Base-by-base conservation (phyloP, 164 flowering plant genomes). In the Magnolia officinalis region DNA sequence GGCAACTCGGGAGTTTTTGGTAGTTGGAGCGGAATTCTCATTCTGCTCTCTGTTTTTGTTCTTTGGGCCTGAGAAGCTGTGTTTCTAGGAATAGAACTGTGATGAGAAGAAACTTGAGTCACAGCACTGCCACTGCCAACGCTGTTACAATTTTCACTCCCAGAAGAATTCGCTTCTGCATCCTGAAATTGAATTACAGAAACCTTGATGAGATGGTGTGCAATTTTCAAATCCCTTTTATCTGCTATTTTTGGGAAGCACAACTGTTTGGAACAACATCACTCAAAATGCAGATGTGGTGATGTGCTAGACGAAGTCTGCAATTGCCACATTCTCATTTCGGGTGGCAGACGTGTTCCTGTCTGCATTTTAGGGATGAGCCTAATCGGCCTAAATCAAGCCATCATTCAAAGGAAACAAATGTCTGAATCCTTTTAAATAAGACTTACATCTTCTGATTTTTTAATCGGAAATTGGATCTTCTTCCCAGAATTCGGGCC, bases 1-100 rank as follows among this genome's bases (percentile, higher is more conserved):
- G 79, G 65, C 21, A 81, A 81, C 71, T 88, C 95, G 24, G 97
- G 94, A 37, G 93, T 87, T 75, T 75, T 83, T n/a, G 83, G 87
- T 52, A 79, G 80, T 67, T 85, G 88, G 67, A 84, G 83, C 19
- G 78, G 74, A 55, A 55, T 55, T 55, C 26, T 19, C 74, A 16
- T 55, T 55, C 61, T 55, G 18, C 18, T 55, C 11, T 72, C 80
- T 84, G n/a, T 74, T 76, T 72, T 75, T 78, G 71, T 80, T 68
- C 37, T 82, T 86, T 20, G 67, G 37, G 79, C 81, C 58, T 80
- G 85, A 66, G 72, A 63, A 74, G 76, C 73, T 67, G 81, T 73
- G 72, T 78, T 83, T 5, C 75, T 77, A 37, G 89, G 89, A 76
- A 87, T 83, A 49, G 82, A 83, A 81, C 72, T 77, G 4, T 67